Conservation (phyloP, 768 basidiomycete genomes). For the Hygrophorus russula region DNA sequence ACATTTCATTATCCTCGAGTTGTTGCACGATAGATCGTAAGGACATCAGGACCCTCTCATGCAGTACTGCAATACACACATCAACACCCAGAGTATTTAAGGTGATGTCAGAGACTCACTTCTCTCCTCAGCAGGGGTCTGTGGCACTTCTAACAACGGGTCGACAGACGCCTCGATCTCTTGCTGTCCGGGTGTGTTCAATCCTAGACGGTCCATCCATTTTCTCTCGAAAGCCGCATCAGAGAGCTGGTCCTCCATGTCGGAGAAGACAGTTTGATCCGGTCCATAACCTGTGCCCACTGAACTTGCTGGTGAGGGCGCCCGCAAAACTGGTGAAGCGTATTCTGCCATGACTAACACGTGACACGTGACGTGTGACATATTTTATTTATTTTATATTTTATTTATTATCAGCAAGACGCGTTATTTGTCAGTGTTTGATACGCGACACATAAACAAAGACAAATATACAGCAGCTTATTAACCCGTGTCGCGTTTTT, state of each 20-base stretch:
- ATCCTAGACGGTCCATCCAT: conserved; percentile 26
- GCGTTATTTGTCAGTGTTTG: not conserved
- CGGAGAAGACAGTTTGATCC: conserved; percentile 35
- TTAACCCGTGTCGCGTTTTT: conserved; percentile 3
- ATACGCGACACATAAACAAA: not conserved
- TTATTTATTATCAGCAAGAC: too few relatives aligned
- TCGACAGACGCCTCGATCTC: conserved; percentile 30
- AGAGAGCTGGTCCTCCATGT: conserved; percentile 28
- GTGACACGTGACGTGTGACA: not conserved
- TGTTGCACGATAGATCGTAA: conserved; percentile 26
- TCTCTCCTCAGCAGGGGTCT: conserved; percentile 20
- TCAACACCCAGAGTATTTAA: not conserved
- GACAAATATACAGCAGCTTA: not conserved
- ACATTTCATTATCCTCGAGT: conserved; percentile 36
- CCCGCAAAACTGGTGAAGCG: conserved; percentile 34
- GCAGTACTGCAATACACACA: conserved; percentile 14
- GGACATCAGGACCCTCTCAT: conserved; percentile 24
- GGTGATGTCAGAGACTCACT: conserved; percentile 17
- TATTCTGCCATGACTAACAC: conserved; percentile 25
- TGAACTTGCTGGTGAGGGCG: conserved; percentile 41
- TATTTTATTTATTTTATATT: too few relatives aligned
- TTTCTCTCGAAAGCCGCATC: conserved; percentile 31
- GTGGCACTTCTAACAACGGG: conserved; percentile 23
- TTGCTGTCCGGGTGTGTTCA: conserved; percentile 24
- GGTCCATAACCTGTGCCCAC: conserved; percentile 34